Percentiles rank a stretch among this genome's conserved stretches.
Conservation (phyloP, 2,329 filamentous ascomycete genomes). For the Fusarium bactridioides region DNA sequence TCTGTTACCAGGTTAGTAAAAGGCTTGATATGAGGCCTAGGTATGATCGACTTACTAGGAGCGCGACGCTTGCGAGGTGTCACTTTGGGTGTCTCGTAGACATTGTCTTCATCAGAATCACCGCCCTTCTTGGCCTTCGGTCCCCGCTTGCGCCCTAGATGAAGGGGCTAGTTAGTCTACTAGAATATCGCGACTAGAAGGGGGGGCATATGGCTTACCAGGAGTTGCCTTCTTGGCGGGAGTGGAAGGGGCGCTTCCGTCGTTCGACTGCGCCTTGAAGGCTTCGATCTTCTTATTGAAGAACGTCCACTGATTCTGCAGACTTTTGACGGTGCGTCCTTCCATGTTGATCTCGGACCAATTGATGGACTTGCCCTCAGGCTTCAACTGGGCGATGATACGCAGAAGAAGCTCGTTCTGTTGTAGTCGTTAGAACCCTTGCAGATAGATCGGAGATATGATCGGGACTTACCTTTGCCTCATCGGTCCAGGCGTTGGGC, state of each 20-base stretch:
- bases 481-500: conserved; percentile 48
- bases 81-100: neutral
- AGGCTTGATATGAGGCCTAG: neutral
- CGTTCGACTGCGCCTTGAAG: conserved; percentile 40
- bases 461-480: conserved; percentile 44
- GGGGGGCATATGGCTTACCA: conserved; percentile 16
- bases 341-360: conserved; percentile 49
- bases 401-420: conserved; percentile 49
- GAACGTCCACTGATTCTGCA: conserved; percentile 49
- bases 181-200: neutral
- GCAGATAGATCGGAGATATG: neutral
- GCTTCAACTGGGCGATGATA: conserved; percentile 46
- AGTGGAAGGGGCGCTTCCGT: conserved; percentile 2
- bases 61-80: conserved; percentile 31
- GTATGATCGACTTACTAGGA: conserved; percentile 9
- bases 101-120: neutral
- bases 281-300: conserved; percentile 49
- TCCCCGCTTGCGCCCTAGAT: conserved; percentile 35
- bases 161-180: neutral
- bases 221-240: conserved; percentile 32
- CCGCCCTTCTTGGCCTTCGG: conserved; percentile 23
- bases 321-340: conserved; percentile 49
- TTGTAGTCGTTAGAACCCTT: neutral
- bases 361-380: conserved; percentile 46
- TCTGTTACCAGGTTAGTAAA: conserved; percentile 13